Base-by-base conservation (phyloP, 495 filamentous ascomycete species). In the Talaromyces ruber region DNA sequence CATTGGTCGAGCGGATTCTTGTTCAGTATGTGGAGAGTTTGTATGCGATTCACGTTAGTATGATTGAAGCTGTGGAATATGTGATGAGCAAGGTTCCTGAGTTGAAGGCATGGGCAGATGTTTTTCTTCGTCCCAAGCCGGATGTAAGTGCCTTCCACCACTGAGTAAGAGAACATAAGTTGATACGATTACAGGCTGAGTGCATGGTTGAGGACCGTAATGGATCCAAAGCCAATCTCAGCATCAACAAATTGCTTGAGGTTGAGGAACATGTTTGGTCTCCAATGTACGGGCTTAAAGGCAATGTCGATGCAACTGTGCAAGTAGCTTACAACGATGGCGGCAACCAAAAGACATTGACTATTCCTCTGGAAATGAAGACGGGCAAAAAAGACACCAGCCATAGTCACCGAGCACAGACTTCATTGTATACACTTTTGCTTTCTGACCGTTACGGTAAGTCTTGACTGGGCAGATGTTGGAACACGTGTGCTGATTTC, bases 221-320 rank as follows among this genome's bases (percentile, higher is more conserved):
- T 64, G 88, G 87, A 34, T 80, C 78, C 45, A 76, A 88, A 65
- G 83, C 89, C 12, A 85, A 82, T 50, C 86, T 97, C 80, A 91
- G 88, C 67, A 85, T 98, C 64, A 96, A 85, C 71, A 97, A 97
- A 70, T 77, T 98, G 34, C 86, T 98, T 47, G 94, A 97, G 68
- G 91, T 98, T 22, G 94, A 98, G 72, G 94, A 98, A 72, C 93
- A 97, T 67, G 83, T 97, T 39, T 97, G 93, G 94, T 97, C 94
- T 16, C 94, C 94, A 6, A 91, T 90, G 86, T 98, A 93, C 69
- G 94, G 94, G 0, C 80, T 98, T 6, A 98, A 98, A 75, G 94
- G 94, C 30, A 98, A 97, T 70, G 91, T 98, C 61, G 94, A 98
- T 76, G 94, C 94, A n/a, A 98, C 94, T 4, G 88, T 98, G 12